Evolutionary conservation across 192 early-diverging fungal species (phyloP), one percentile per base, ranked within the genome.

Genomic region (Helicostylum pulchrum): DNA sequence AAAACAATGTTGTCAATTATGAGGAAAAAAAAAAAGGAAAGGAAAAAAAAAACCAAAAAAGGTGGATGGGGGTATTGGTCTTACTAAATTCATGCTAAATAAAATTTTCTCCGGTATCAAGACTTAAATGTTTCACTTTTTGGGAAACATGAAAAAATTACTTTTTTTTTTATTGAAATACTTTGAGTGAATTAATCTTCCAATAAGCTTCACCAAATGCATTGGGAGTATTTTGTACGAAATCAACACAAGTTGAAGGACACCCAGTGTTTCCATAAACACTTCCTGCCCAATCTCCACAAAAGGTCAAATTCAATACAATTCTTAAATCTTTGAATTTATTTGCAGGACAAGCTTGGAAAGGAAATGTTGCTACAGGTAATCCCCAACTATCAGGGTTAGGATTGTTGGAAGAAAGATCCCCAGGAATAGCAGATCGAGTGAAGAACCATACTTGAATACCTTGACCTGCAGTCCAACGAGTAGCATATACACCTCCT

Each of bases 381-480:
- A 34, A 64, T 15, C 55, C 55, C 78, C 78, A 81, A 17, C 10
- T 4, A 7, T 47, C 36, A 11, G 78, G 79, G 49, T 75, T 66
- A 6, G 79, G 78, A 21, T 65, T 45, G 4, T 62, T 66, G 11
- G 32, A 53, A 0, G 21, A 31, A 31, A 81, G 69, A 55, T 81
- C 79, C 2, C 32, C 19, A 42, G 79, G 79, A 56, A 81, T 73
- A 14, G 14, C 30, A 12, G 32, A 34, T 3, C 68, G 34, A 12
- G 59, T 39, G 43, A 77, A 81, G 61, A 61, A 61, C 71, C 74
- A 80, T 47, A 76, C 53, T 55, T 78, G 78, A 62, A 81, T 78
- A 39, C 61, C 69, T 1, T 30, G 23, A 50, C 46, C 17, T n/a
- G 36, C 9, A 8, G 58, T 51, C 77, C 64, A 72, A 54, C 53